These are phyloP conservation scores for Oligophagozyma castellii DNA, from an alignment of 1,139 yeast genomes.

Conservation along the genomic window DNA sequence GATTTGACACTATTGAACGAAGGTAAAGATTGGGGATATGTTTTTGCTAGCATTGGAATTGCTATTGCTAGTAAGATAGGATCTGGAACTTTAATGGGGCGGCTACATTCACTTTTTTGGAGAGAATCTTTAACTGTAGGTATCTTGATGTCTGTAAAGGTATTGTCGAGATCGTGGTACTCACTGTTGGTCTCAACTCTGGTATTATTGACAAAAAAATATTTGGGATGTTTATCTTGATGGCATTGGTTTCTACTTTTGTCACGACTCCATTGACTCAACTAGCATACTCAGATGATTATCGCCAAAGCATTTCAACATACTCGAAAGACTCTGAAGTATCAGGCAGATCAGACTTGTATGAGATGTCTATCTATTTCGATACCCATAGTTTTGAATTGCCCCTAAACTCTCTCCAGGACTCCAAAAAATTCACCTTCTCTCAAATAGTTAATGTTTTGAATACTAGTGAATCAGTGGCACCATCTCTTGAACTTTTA, in stretches of 20 bases:
- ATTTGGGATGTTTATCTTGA: constrained; percentile 67
- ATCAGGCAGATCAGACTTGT: constrained; percentile 30
- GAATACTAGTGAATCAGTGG: constrained; percentile 17
- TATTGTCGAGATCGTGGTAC: constrained; percentile 67
- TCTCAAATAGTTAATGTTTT: constrained; percentile 11
- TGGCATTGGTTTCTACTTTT: constrained; percentile 67
- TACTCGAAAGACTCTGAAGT: constrained; percentile 11
- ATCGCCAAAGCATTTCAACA: constrained; percentile 37
- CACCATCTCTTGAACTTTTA: constrained; percentile 17
- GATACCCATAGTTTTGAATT: constrained; percentile 1
- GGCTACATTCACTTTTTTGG: constrained; percentile 46
- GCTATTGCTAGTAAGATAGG: constrained; percentile 54
- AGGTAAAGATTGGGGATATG: constrained; percentile 69
- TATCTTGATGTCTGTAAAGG: constrained; percentile 84
- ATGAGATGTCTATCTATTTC: no score
- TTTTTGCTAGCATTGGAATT: constrained; percentile 46
- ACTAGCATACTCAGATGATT: constrained; percentile 43
- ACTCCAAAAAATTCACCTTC: constrained; percentile 17
- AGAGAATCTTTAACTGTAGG: constrained; percentile 67
- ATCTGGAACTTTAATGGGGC: constrained; percentile 57
- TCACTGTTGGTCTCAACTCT: constrained; percentile 60
- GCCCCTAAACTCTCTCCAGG: constrained; percentile 11
- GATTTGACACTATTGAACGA: constrained; percentile 47
- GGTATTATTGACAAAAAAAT: constrained; percentile 49
- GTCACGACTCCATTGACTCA: constrained; percentile 61